phyloP scores from a whole-genome alignment of 2,329 filamentous ascomycete genomes.

The Onygenales sp. region DNA sequence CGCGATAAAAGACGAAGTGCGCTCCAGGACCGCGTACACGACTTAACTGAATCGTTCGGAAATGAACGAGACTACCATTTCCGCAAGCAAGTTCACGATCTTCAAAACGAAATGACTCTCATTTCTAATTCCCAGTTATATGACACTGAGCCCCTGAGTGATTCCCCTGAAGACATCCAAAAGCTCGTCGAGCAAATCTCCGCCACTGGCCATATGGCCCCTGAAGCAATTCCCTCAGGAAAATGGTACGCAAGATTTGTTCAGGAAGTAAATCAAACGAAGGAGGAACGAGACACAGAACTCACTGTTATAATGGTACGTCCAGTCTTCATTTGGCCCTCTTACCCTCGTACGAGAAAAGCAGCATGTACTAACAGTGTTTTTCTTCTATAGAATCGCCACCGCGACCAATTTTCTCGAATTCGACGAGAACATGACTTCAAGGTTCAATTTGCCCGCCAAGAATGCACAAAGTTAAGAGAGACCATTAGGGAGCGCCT shows the following conservation, averaged over 20 bases:
- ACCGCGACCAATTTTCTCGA: conserved; percentile 46
- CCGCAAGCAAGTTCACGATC: conserved; percentile 76
- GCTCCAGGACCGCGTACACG: conserved; percentile 67
- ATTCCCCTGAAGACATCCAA: conserved; percentile 55
- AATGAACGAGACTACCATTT: conserved; percentile 76
- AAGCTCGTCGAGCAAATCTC: conserved; percentile 50
- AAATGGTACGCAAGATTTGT: conserved; percentile 79
- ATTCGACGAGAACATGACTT: conserved; percentile 49
- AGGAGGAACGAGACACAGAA: conserved; percentile 79
- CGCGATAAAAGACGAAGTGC: conserved; percentile 81
- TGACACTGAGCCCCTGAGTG: conserved; percentile 57
- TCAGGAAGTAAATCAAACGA: conserved; percentile 73
- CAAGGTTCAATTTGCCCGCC: conserved; percentile 51
- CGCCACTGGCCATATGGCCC: conserved; percentile 53
- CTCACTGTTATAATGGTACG: conserved; percentile 72
- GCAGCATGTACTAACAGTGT: not conserved
- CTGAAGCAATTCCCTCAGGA: conserved; percentile 61
- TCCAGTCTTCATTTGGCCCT: conserved; percentile 6
- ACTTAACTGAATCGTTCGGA: conserved; percentile 67
- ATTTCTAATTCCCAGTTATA: conserved; percentile 82
- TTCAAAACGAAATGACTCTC: conserved; percentile 83
- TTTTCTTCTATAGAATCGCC: conserved; percentile 40
- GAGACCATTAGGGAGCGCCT: conserved; percentile 53
- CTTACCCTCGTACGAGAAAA: not conserved
- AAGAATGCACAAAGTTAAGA: conserved; percentile 52